phyloP scores from a whole-genome alignment of 2,329 filamentous ascomycete species.

The Ophiostoma novo-ulmi region DNA sequence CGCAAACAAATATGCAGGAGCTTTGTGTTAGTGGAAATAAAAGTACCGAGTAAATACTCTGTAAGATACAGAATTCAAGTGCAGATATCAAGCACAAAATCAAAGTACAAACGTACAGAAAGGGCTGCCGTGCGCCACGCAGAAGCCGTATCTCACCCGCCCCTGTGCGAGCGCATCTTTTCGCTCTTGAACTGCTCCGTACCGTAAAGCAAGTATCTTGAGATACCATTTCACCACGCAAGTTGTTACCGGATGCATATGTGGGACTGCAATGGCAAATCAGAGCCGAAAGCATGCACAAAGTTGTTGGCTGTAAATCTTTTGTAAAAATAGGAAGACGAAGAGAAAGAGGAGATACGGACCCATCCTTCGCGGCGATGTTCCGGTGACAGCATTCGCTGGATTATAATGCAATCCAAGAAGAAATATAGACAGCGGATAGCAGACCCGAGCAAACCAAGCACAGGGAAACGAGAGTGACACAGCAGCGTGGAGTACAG shows the following conservation, averaged over 20 bases:
- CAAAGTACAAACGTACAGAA: background rate
- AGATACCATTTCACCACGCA: background rate
- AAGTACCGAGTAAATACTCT: too few relatives aligned
- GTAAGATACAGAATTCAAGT: too few relatives aligned
- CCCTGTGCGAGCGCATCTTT: background rate
- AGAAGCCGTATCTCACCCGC: slow-evolving; percentile 8
- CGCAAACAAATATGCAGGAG: too few relatives aligned
- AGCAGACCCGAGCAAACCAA: background rate
- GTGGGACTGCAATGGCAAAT: background rate
- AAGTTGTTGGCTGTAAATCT: background rate
- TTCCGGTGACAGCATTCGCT: background rate
- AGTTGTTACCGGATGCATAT: background rate
- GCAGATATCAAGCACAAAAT: background rate
- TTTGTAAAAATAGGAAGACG: too few relatives aligned
- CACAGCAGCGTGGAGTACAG: background rate
- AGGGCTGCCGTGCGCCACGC: slow-evolving; percentile 1
- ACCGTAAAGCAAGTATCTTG: background rate
- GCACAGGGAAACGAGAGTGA: slow-evolving; percentile 3
- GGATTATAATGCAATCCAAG: too few relatives aligned
- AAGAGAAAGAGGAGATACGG: background rate
- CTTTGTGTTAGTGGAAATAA: too few relatives aligned
- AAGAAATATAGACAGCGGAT: background rate
- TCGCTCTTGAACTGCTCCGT: background rate
- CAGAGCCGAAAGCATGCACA: too few relatives aligned
- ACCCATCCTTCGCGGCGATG: background rate